These are phyloP conservation scores for Exophiala sideris DNA, from an alignment of 2,329 filamentous ascomycete species.

Conservation along the genomic window DNA sequence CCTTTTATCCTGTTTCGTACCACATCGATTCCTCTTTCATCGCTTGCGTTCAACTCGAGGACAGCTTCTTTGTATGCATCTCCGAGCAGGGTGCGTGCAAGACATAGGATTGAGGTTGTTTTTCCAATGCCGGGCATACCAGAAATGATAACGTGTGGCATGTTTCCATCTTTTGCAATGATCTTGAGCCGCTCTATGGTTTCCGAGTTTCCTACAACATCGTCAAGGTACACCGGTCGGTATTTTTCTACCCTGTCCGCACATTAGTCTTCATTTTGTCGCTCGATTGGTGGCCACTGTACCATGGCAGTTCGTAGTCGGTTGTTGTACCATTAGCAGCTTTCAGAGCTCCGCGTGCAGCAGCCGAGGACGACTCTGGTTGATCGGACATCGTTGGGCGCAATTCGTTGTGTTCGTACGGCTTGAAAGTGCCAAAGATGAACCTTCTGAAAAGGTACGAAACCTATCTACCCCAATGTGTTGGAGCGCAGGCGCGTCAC, in stretches of 20 bases:
- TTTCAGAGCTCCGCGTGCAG: slow-evolving; percentile 41
- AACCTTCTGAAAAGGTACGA: too few species aligned
- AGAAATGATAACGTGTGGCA: slow-evolving; percentile 99
- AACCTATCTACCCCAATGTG: neutral
- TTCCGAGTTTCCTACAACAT: slow-evolving; percentile 96
- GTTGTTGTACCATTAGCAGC: slow-evolving; percentile 39
- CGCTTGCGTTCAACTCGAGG: slow-evolving; percentile 90
- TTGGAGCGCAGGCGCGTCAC: slow-evolving; percentile 8
- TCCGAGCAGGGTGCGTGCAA: slow-evolving; percentile 86
- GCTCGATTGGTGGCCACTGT: slow-evolving; percentile 5
- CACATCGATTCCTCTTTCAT: slow-evolving; percentile 96
- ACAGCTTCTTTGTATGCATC: slow-evolving; percentile 97
- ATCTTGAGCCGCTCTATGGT: slow-evolving; percentile 97
- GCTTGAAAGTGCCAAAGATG: too few species aligned
- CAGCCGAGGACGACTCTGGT: slow-evolving; percentile 47
- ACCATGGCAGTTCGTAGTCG: slow-evolving; percentile 52
- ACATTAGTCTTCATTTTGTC: neutral
- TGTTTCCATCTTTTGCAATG: slow-evolving; percentile 97
- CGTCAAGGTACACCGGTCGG: slow-evolving; percentile 87
- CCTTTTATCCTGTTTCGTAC: slow-evolving; percentile 97
- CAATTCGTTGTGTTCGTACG: too few species aligned
- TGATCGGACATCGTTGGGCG: slow-evolving; percentile 30
- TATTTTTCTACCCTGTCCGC: slow-evolving; percentile 90
- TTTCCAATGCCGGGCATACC: slow-evolving; percentile 99
- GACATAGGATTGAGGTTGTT: slow-evolving; percentile 90